phyloP scores from a whole-genome alignment of 257 asterid species.

The Prunella vulgaris region DNA sequence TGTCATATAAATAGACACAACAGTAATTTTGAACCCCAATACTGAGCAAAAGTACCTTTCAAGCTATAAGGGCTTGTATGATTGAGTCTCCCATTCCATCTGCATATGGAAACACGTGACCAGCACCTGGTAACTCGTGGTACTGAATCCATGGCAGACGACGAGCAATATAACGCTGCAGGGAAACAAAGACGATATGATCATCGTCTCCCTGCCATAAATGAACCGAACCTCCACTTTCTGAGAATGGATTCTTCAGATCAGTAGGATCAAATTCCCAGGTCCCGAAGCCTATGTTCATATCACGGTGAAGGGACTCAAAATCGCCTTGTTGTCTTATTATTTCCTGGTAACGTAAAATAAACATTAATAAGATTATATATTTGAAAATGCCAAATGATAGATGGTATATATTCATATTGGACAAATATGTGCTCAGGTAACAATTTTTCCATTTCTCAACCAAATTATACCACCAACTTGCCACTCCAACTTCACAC shows the following conservation, averaged over 20 bases:
- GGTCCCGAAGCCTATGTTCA: conserved; percentile 57
- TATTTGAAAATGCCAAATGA: not conserved
- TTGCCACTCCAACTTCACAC: not conserved
- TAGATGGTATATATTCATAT: not conserved
- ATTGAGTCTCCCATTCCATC: conserved; percentile 56
- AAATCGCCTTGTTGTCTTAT: conserved; percentile 75
- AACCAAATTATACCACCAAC: not conserved
- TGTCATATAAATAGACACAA: not conserved
- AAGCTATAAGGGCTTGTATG: conserved; percentile 44
- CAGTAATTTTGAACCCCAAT: not conserved
- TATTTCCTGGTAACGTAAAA: conserved; percentile 31
- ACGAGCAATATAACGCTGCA: conserved; percentile 59
- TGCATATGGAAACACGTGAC: conserved; percentile 58
- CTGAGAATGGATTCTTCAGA: conserved; percentile 52
- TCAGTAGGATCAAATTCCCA: conserved; percentile 88
- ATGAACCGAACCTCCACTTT: conserved; percentile 60
- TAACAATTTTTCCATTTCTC: not conserved
- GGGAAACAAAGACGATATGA: conserved; percentile 46
- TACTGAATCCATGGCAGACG: conserved; percentile 77
- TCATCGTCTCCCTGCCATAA: conserved; percentile 91
- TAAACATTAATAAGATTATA: not conserved
- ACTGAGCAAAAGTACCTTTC: conserved; percentile 10
- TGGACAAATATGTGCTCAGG: not conserved
- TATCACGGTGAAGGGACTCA: conserved; percentile 69
- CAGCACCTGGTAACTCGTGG: conserved; percentile 72